These are phyloP conservation scores for Penicillium sumatraense DNA, from an alignment of 2,329 filamentous ascomycete species.

Conservation along the genomic window DNA sequence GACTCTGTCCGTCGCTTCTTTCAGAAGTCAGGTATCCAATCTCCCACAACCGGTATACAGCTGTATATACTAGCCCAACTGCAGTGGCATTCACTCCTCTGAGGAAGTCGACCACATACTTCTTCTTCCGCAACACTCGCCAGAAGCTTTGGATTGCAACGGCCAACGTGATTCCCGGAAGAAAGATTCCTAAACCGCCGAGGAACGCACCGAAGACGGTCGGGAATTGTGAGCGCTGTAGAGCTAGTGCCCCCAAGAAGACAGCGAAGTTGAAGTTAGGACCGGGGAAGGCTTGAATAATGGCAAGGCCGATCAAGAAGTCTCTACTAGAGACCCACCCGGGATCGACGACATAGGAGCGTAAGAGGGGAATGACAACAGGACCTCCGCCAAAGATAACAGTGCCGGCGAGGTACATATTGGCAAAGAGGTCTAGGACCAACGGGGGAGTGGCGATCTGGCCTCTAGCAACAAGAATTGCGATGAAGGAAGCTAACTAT, in stretches of 20 bases:
- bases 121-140: constrained; percentile 52
- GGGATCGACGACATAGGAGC: constrained; percentile 65
- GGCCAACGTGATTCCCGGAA: constrained; percentile 41
- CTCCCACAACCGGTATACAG: constrained; percentile 67
- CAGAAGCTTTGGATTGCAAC: constrained; percentile 56
- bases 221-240: constrained; percentile 35
- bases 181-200: constrained; percentile 52
- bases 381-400: constrained; percentile 69
- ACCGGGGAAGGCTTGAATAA: constrained; percentile 72
- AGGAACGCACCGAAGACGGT: constrained; percentile 56
- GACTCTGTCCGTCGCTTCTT: constrained; percentile 54
- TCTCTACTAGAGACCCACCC: constrained; percentile 73
- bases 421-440: constrained; percentile 67
- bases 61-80: constrained; percentile 66
- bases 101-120: constrained; percentile 55
- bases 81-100: constrained; percentile 64
- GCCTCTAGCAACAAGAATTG: constrained; percentile 57
- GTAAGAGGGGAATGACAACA: constrained; percentile 67
- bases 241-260: constrained; percentile 59
- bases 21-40: constrained; percentile 62
- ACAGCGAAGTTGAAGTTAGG: constrained; percentile 60
- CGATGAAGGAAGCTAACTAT: constrained; percentile 56
- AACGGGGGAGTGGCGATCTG: constrained; percentile 49
- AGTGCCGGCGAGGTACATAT: constrained; percentile 75
- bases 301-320: constrained; percentile 73